Evolutionary conservation across 2,329 filamentous ascomycete genomes (phyloP).

Genomic region (Xylariomycetidae sp.): DNA sequence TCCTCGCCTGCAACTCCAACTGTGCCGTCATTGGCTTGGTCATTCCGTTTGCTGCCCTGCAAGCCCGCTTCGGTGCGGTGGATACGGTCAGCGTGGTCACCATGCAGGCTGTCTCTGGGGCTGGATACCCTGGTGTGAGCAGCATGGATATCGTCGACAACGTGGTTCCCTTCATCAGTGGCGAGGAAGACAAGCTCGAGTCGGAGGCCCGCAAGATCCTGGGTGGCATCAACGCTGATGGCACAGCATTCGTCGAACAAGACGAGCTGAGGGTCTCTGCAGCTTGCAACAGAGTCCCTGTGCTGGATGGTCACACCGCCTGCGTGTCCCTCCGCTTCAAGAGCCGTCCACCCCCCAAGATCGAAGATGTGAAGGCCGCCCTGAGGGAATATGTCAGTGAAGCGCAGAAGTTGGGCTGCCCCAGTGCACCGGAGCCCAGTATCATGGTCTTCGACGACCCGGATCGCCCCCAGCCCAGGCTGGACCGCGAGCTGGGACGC

Average conservation of each 20-base stretch:
- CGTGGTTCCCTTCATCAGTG: conserved; percentile 85
- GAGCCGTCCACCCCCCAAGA: conserved; percentile 65
- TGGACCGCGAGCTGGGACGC: conserved; percentile 78
- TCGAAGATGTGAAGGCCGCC: conserved; percentile 70
- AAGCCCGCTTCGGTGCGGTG: conserved; percentile 79
- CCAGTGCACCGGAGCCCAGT: conserved; percentile 73
- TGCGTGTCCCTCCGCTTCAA: conserved; percentile 84
- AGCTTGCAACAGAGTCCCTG: conserved; percentile 89
- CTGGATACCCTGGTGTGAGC: conserved; percentile 83
- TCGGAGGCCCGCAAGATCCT: conserved; percentile 94
- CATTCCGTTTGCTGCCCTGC: conserved; percentile 87
- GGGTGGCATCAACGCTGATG: conserved; percentile 63
- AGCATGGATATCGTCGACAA: conserved; percentile 97
- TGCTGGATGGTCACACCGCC: conserved; percentile 92
- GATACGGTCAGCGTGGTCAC: conserved; percentile 75
- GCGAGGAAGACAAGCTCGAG: conserved; percentile 95
- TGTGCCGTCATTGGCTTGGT: conserved; percentile 96
- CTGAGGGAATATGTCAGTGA: conserved; percentile 77
- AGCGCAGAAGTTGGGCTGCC: conserved; percentile 76
- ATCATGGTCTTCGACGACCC: conserved; percentile 87
- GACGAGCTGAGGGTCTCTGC: conserved; percentile 69
- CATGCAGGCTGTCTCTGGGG: conserved; percentile 89
- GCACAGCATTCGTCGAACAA: conserved; percentile 73
- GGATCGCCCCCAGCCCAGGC: conserved; percentile 82
- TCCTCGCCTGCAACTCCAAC: conserved; percentile 96